Percentiles rank a stretch among this genome's conserved stretches.
Evolutionary conservation across 1,284 basidiomycete species (phyloP).

Genomic region (Takashimella koratensis): DNA sequence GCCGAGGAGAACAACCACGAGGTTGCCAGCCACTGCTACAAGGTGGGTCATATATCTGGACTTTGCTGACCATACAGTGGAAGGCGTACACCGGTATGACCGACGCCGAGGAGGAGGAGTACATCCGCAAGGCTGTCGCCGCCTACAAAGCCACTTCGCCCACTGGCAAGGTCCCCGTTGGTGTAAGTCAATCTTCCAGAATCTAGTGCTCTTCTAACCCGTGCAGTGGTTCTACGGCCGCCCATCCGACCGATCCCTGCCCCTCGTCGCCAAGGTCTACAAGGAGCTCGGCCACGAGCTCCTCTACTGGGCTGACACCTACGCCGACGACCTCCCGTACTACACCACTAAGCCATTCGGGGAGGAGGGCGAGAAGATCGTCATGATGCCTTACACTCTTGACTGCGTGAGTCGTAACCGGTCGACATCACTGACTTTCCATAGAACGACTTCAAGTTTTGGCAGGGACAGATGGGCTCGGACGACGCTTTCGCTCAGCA

Average conservation of each 20-base stretch:
- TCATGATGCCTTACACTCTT: conserved; percentile 35
- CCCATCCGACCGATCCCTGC: conserved; percentile 28
- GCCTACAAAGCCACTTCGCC: conserved; percentile 29
- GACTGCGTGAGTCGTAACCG: conserved; percentile 16
- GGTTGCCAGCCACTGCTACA: conserved; percentile 33
- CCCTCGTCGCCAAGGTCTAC: conserved; percentile 39
- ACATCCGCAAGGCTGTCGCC: conserved; percentile 29
- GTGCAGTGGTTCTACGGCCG: conserved; percentile 32
- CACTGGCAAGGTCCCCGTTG: conserved; percentile 28
- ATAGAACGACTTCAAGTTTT: conserved; percentile 35
- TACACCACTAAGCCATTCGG: conserved; percentile 24
- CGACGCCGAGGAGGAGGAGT: conserved; percentile 29
- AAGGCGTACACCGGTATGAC: conserved; percentile 20
- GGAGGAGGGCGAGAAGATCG: conserved; percentile 16
- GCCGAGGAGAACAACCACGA: conserved; percentile 36
- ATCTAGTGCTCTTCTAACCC: background rate
- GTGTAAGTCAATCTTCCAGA: conserved; percentile 11
- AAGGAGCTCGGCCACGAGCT: conserved; percentile 37
- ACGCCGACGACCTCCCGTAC: conserved; percentile 38
- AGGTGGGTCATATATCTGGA: conserved; percentile 11
- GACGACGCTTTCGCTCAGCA: conserved; percentile 35
- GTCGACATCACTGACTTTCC: background rate
- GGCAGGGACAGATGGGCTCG: conserved; percentile 26
- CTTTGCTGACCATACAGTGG: conserved; percentile 16
- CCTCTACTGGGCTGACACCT: conserved; percentile 31